These are phyloP conservation scores for Pleurotus djamor DNA, from an alignment of 768 basidiomycete species.

Conservation along the genomic window DNA sequence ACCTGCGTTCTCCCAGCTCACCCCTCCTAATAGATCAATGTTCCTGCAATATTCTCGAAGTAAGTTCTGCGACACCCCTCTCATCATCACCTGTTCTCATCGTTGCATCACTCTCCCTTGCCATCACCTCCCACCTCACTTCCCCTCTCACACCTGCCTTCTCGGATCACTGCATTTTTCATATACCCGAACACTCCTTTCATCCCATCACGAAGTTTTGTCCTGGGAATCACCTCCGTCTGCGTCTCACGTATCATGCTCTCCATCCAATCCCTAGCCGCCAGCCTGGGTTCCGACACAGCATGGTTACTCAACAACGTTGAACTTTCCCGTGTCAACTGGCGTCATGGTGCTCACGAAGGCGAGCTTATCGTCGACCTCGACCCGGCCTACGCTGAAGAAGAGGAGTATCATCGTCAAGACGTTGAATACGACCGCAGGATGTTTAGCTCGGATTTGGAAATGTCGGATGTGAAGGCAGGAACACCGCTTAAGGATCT, in stretches of 20 bases:
- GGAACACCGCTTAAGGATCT: neutral
- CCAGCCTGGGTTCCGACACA: conserved; percentile 34
- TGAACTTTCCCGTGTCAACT: conserved; percentile 40
- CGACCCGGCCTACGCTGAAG: conserved; percentile 11
- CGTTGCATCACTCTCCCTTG: neutral
- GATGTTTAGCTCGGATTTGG: neutral
- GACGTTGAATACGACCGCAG: conserved; percentile 3
- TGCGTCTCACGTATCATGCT: conserved; percentile 36
- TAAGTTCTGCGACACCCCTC: conserved; percentile 10
- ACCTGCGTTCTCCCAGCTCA: neutral
- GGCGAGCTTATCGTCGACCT: conserved; percentile 36
- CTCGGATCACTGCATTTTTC: neutral
- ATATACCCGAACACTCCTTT: neutral
- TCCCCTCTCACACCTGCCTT: neutral
- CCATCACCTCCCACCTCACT: neutral
- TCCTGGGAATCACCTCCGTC: conserved; percentile 20
- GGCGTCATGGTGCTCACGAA: conserved; percentile 29
- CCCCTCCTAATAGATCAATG: conserved; percentile 24
- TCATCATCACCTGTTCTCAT: neutral
- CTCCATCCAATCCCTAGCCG: conserved; percentile 39
- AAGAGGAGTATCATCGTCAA: conserved; percentile 7
- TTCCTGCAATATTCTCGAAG: conserved; percentile 34
- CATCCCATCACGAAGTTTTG: conserved; percentile 10
- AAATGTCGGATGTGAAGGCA: conserved; percentile 4
- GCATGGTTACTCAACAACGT: conserved; percentile 42